A percentile compares a stretch with the other conserved stretches of the same genome.
Evolutionary conservation across 2,329 filamentous ascomycete genomes (phyloP).

Genomic region (Claviceps africana): DNA sequence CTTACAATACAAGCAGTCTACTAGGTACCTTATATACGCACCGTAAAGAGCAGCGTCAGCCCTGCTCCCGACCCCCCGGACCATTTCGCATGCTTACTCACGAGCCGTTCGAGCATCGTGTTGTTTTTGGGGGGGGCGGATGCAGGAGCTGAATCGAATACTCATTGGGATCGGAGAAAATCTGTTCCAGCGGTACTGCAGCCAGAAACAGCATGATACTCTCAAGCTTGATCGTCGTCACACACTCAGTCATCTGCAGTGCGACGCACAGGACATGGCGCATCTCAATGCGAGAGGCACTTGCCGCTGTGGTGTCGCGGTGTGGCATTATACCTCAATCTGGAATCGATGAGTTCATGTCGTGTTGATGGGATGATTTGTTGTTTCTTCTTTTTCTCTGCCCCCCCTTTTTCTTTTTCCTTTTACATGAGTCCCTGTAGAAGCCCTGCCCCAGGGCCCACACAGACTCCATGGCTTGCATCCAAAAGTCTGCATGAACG

Average conservation of each 20-base stretch:
- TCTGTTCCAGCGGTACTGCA: too few species aligned
- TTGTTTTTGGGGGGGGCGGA: too few species aligned
- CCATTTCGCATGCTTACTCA: not conserved
- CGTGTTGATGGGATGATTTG: not conserved
- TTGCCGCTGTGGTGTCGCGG: not conserved
- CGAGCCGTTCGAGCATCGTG: not conserved
- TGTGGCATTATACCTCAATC: conserved; percentile 2
- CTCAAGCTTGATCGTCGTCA: not conserved
- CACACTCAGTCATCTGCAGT: not conserved
- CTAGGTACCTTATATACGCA: too few species aligned
- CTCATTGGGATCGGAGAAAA: too few species aligned
- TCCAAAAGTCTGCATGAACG: too few species aligned
- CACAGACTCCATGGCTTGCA: too few species aligned
- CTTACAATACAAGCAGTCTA: too few species aligned
- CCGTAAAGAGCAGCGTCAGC: too few species aligned
- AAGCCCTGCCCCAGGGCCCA: too few species aligned
- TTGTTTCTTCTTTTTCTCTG: not conserved
- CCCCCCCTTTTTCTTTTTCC: too few species aligned
- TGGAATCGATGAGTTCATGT: not conserved
- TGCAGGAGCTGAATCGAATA: too few species aligned
- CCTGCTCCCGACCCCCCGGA: too few species aligned
- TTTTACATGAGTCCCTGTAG: not conserved
- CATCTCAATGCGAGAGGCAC: not conserved
- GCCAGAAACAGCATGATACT: not conserved
- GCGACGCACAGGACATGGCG: not conserved